Evolutionary conservation across 805 yeast genomes (phyloP).

Genomic region (Candida corydali): DNA sequence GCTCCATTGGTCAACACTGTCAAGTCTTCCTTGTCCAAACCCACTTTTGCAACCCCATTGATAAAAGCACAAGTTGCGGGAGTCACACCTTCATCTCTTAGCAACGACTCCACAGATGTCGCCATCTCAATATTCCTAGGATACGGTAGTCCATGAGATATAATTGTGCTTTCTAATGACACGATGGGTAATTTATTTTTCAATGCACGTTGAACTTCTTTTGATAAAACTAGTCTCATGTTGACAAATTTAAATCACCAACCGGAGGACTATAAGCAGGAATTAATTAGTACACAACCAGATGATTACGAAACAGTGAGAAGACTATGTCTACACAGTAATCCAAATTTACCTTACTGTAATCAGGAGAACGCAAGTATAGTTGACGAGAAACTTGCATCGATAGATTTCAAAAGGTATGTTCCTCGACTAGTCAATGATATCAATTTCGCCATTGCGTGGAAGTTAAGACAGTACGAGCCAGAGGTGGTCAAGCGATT

Average conservation of each 20-base stretch:
- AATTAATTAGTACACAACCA: neutral
- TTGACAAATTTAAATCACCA: neutral
- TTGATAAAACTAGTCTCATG: slow-evolving; percentile 17
- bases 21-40: slow-evolving; percentile 51
- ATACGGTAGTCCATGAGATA: slow-evolving; percentile 85
- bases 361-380: slow-evolving; percentile 11
- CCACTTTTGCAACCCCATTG: slow-evolving; percentile 68
- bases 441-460: slow-evolving; percentile 1
- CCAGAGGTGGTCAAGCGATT: slow-evolving; percentile 1
- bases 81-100: slow-evolving; percentile 60
- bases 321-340: slow-evolving; percentile 17
- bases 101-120: slow-evolving; percentile 52
- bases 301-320: slow-evolving; percentile 1
- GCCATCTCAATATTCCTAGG: slow-evolving; percentile 80
- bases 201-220: slow-evolving; percentile 66
- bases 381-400: slow-evolving; percentile 2
- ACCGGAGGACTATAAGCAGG: neutral
- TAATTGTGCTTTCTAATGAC: slow-evolving; percentile 80
- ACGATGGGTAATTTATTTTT: slow-evolving; percentile 61
- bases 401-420: neutral
- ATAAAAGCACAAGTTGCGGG: slow-evolving; percentile 87
- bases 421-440: slow-evolving; percentile 2
- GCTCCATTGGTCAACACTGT: slow-evolving; percentile 42
- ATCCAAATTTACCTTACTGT: slow-evolving; percentile 31
- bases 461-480: slow-evolving; percentile 1